A percentile compares a stretch with the other conserved stretches of the same genome.
These are phyloP conservation scores for Phytophthora sansomeana DNA, from an alignment of 352 stramenopile genomes.

Conservation along the genomic window DNA sequence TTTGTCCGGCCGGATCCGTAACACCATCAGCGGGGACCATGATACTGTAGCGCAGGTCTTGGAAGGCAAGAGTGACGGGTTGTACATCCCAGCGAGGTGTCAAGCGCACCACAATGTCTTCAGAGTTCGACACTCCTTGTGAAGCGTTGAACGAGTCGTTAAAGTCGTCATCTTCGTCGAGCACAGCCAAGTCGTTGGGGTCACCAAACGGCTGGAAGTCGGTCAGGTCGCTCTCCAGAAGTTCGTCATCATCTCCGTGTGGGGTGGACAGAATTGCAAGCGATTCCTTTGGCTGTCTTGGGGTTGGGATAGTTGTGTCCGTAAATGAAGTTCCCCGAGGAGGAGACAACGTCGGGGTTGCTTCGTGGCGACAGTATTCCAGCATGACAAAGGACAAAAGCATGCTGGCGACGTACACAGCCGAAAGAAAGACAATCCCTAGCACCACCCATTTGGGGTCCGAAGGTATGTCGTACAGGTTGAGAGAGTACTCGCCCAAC, in stretches of 20 bases:
- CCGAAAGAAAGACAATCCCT: slow-evolving; percentile 42
- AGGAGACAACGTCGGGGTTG: slow-evolving; percentile 1
- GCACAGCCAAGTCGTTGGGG: slow-evolving; percentile 16
- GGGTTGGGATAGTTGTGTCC: slow-evolving; percentile 15
- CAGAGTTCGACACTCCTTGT: slow-evolving; percentile 26
- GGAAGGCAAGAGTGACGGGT: slow-evolving; percentile 54
- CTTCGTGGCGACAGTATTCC: slow-evolving; percentile 45
- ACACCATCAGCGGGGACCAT: slow-evolving; percentile 24
- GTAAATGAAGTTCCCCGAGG: slow-evolving; percentile 16
- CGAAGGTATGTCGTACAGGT: slow-evolving; percentile 46
- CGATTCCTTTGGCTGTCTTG: slow-evolving; percentile 41
- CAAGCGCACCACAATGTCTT: slow-evolving; percentile 32
- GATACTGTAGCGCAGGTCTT: slow-evolving; percentile 53
- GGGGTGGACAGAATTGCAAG: slow-evolving; percentile 46
- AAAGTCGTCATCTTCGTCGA: slow-evolving; percentile 9
- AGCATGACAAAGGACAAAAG: slow-evolving; percentile 50
- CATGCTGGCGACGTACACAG: slow-evolving; percentile 37
- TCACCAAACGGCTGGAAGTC: slow-evolving; percentile 11
- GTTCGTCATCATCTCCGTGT: slow-evolving; percentile 31
- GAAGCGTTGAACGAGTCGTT: slow-evolving; percentile 34
- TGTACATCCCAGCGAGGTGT: slow-evolving; percentile 37
- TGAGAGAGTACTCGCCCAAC: slow-evolving; percentile 49
- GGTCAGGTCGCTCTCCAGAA: slow-evolving; percentile 39
- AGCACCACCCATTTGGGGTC: slow-evolving; percentile 48
- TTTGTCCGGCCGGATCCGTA: slow-evolving; percentile 19